Base-by-base conservation (phyloP, 345 rosid species). In the Euphorbia pulcherrima region DNA sequence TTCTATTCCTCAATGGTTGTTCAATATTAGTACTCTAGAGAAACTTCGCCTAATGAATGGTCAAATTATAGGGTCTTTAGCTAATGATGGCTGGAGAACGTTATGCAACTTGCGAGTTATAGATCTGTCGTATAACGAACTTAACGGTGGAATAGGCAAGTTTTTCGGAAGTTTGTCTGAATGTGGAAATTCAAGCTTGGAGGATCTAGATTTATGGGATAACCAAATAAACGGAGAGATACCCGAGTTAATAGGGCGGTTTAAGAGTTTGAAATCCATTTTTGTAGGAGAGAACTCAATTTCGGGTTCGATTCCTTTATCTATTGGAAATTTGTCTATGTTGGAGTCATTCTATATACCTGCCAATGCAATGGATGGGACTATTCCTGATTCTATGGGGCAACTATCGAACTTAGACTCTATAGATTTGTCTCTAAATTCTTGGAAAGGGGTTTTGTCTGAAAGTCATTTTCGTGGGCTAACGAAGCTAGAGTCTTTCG, bases 111-210 rank as follows among this genome's bases (percentile, higher is more conserved):
- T 83, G 35, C 46, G 56, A 72, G 65, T 3, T 65, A 76, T 83
- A 41, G 84, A 84, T 68, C 81, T 84, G 5, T 83, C 88, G 17
- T 76, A 77, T 60, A 80, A 81, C 62, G 75, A 74, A 61, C 59
- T 86, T 61, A 68, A 62, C 0, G 81, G 86, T 24, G 78, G 70
- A 47, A 47, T 83, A 64, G 13, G 64, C 44, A 85, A 75, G 50
- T 74, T 87, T 58, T 29, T 84, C 9, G 78, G 50, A 57, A 74
- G 74, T 23, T 77, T 77, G 62, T 76, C 77, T 6, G 64, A 40
- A 52, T 70, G 63, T 63, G 57, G 69, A 52, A 80, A 66, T 60
- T 68, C 58, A 55, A 73, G 74, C 55, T 70, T 86, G 60, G 68
- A 62, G 53, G 66, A 17, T 56, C 77, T 84, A 9, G 75, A 55